phyloP scores from a whole-genome alignment of 371 early-diverging fungal genomes.

The Mortierella sp. region DNA sequence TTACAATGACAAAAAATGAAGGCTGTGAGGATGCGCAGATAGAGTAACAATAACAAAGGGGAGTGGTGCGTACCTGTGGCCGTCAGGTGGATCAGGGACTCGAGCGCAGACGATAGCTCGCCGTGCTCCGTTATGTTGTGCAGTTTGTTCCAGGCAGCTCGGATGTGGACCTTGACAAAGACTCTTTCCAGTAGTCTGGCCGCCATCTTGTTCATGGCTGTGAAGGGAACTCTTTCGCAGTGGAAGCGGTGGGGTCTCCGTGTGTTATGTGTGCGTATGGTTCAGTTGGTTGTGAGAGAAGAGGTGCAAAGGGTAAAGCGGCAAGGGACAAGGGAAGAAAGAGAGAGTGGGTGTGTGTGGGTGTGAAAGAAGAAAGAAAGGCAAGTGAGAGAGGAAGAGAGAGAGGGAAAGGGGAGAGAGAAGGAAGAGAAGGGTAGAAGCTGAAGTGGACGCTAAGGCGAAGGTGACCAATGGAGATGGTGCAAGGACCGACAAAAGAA shows the following conservation, averaged over 20 bases:
- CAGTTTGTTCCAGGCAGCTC: conserved; percentile 57
- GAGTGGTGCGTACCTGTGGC: conserved; percentile 35
- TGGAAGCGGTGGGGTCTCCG: not conserved
- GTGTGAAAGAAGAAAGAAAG: not conserved
- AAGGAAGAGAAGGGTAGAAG: not conserved
- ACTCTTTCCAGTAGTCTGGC: conserved; percentile 45
- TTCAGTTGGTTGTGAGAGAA: not conserved
- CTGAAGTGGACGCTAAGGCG: not conserved
- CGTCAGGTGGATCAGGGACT: conserved; percentile 55
- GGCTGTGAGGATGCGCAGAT: not conserved
- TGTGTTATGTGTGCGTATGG: not conserved
- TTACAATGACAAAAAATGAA: not conserved
- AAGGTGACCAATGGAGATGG: not conserved
- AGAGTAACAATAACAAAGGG: not conserved
- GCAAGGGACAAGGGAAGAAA: not conserved
- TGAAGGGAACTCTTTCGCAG: not conserved
- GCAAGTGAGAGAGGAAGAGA: not conserved
- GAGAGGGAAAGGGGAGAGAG: conserved; percentile 5
- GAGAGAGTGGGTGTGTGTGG: not conserved
- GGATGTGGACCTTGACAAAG: conserved; percentile 57
- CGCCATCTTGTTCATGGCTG: conserved; percentile 48
- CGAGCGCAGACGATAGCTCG: conserved; percentile 49
- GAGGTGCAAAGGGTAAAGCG: not conserved
- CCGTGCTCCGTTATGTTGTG: conserved; percentile 52
- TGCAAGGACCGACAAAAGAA: not conserved